Percentiles rank a stretch among this genome's conserved stretches.
Conservation (phyloP, 2,329 filamentous ascomycete genomes). For the Pseudogymnoascus pannorum region DNA sequence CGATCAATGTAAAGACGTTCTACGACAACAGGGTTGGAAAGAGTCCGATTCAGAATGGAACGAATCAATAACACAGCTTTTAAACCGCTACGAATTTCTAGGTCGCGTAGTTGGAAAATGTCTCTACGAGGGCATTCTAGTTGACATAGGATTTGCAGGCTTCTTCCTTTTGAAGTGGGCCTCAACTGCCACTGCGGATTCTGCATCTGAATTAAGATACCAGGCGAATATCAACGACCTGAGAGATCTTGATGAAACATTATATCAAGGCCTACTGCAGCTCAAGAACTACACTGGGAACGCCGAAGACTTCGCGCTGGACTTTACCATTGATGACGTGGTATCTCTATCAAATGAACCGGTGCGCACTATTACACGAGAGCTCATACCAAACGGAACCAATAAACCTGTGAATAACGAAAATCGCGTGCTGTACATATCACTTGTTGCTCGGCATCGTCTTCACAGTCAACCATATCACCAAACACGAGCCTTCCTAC, state of each 20-base stretch:
- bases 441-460: slow-evolving; percentile 80
- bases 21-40: slow-evolving; percentile 43
- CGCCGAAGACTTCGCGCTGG: slow-evolving; percentile 71
- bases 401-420: slow-evolving; percentile 78
- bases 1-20: slow-evolving; percentile 57
- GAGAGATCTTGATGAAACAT: slow-evolving; percentile 78
- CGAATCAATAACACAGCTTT: slow-evolving; percentile 49
- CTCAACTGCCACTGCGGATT: slow-evolving; percentile 56
- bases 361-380: slow-evolving; percentile 59
- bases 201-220: slow-evolving; percentile 64
- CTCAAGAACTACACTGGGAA: slow-evolving; percentile 82
- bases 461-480: slow-evolving; percentile 69
- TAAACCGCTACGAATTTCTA: slow-evolving; percentile 80
- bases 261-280: slow-evolving; percentile 77
- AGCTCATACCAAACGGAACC: slow-evolving; percentile 70
- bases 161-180: slow-evolving; percentile 98
- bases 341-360: slow-evolving; percentile 40
- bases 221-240: slow-evolving; percentile 93
- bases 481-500: slow-evolving; percentile 85
- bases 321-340: slow-evolving; percentile 82
- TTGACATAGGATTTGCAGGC: slow-evolving; percentile 85
- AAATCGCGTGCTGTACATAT: slow-evolving; percentile 90
- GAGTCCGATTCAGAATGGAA: slow-evolving; percentile 52
- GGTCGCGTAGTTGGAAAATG: slow-evolving; percentile 93
- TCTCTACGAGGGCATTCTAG: slow-evolving; percentile 90